Base-by-base conservation (phyloP, 257 asterid genomes). In the Fraxinus quadrangulata region DNA sequence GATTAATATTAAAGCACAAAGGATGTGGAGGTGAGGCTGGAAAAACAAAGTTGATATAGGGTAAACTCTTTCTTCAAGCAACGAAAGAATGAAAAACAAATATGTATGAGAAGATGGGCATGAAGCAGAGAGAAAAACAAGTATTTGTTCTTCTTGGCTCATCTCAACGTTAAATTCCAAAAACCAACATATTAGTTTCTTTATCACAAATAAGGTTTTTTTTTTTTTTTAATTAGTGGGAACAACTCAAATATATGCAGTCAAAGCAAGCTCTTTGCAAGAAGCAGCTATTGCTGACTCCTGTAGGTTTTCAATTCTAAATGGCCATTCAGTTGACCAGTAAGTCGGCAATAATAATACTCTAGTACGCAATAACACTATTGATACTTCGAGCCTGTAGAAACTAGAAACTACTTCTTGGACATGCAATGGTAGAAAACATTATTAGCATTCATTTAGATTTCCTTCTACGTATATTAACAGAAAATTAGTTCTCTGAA, bases 41-140 rank as follows among this genome's bases (percentile, higher is more conserved):
- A 63, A 23, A 56, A 63, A 23, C 34, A 4, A 12, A 10, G 36
- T 63, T 63, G 69, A 63, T 11, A 26, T 1, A 26, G 36, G 36
- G n/a, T 26, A 26, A 63, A 26, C 69, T 0, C 30, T 24, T 63
- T 63, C 33, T 63, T 24, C 69, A 63, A 63, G 36, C 19, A 63
- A 28, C 17, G 3, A 24, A 23, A 63, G 36, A 4, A 63, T 33
- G 69, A 24, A 63, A 63, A 63, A 63, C 36, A 17, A 63, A 23
- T 63, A 63, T 24, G 31, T 63, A 63, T 63, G 36, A 23, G 69
- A 63, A 26, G n/a, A 63, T 63, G 69, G 26, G 69, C 69, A 63
- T 10, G 36, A 23, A 31, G 34, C 34, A 59, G 28, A 21, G 31
- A 21, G 34, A 63, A 63, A 24, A 61, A 23, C 5, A 61, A 61